Conservation (phyloP, 2,329 filamentous ascomycete species). For the Beauveria asiatica region DNA sequence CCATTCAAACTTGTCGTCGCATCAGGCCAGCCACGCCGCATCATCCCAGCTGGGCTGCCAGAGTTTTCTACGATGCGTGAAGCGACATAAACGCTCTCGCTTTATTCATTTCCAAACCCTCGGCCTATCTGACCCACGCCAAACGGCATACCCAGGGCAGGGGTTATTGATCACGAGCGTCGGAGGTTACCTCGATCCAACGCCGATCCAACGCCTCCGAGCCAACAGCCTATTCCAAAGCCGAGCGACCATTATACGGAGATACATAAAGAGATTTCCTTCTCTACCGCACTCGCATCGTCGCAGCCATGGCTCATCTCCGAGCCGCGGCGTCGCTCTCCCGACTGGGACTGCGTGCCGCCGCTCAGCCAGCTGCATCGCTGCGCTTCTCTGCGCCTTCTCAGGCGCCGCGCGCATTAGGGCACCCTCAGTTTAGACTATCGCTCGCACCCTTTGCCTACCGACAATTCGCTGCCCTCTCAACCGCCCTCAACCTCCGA, state of each 20-base stretch:
- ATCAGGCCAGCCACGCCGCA: conserved; percentile 2
- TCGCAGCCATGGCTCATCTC: conserved; percentile 5
- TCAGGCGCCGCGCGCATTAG: neutral
- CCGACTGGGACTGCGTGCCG: conserved; percentile 9
- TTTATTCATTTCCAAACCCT: neutral
- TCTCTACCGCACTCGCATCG: neutral
- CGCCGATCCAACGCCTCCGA: neutral
- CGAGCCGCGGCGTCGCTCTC: conserved; percentile 3
- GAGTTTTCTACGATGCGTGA: neutral
- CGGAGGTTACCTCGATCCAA: neutral
- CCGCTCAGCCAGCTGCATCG: neutral
- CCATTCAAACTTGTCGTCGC: neutral
- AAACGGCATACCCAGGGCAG: neutral
- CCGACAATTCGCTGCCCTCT: neutral
- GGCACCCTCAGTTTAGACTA: neutral
- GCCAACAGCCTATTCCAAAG: neutral
- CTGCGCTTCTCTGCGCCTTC: neutral
- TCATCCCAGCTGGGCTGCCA: neutral
- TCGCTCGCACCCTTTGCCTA: neutral
- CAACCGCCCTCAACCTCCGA: neutral
- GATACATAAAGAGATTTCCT: neutral
- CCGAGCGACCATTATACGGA: neutral
- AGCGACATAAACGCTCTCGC: neutral
- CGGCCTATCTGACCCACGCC: neutral
- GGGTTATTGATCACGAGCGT: neutral